phyloP scores from a whole-genome alignment of 2,329 filamentous ascomycete genomes.

The Aquanectria penicillioides region DNA sequence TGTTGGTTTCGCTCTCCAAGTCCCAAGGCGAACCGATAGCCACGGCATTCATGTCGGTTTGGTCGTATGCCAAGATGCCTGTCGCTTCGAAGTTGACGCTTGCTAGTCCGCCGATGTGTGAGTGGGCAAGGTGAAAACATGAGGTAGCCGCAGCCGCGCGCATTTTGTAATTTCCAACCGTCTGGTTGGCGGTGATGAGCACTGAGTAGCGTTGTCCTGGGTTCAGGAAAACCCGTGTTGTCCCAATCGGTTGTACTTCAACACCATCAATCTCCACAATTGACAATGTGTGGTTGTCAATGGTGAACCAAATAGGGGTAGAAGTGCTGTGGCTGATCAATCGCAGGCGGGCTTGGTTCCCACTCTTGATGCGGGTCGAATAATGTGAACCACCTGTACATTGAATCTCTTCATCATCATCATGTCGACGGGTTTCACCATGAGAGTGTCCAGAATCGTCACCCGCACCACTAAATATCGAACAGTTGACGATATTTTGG shows the following conservation, averaged over 20 bases:
- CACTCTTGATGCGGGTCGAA: too few relatives aligned
- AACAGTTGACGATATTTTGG: slow-evolving; percentile 50
- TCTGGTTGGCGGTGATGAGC: slow-evolving; percentile 55
- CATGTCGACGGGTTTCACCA: too few relatives aligned
- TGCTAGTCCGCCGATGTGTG: background rate
- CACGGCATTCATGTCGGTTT: slow-evolving; percentile 5
- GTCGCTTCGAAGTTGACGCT: slow-evolving; percentile 25
- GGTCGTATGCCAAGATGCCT: slow-evolving; percentile 26
- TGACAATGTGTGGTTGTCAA: slow-evolving; percentile 52
- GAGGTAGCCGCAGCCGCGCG: slow-evolving; percentile 21
- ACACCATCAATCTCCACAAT: slow-evolving; percentile 60
- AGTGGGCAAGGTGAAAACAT: slow-evolving; percentile 6
- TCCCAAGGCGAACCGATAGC: slow-evolving; percentile 29
- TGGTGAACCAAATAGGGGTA: slow-evolving; percentile 52
- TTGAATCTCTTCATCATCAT: too few relatives aligned
- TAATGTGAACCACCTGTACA: too few relatives aligned
- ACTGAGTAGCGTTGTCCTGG: slow-evolving; percentile 61
- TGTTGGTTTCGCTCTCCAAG: background rate
- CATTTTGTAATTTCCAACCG: slow-evolving; percentile 28
- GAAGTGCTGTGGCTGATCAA: slow-evolving; percentile 53
- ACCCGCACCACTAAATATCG: too few relatives aligned
- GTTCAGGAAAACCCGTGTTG: slow-evolving; percentile 55
- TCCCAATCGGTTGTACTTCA: slow-evolving; percentile 56
- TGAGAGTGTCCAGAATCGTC: too few relatives aligned
- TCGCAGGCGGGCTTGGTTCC: slow-evolving; percentile 47